phyloP scores from a whole-genome alignment of 176 grass and related monocot genomes.

The Musa beccarii region DNA sequence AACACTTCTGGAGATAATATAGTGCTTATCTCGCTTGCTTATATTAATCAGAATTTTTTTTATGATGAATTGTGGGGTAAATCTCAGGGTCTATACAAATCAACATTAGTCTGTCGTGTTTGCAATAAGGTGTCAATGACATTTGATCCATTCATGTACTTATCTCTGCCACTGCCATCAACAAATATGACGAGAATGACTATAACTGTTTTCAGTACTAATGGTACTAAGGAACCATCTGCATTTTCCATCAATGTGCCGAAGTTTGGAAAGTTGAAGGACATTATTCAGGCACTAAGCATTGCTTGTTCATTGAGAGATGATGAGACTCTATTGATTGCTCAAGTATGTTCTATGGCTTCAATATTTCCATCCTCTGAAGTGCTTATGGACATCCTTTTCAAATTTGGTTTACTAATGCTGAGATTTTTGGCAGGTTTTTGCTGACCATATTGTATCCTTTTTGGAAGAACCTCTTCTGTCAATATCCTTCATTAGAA shows the following conservation, averaged over 20 bases:
- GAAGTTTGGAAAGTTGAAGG: constrained; percentile 62
- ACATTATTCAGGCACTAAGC: constrained; percentile 66
- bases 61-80: background rate
- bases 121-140: constrained; percentile 67
- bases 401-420: background rate
- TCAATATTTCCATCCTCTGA: too few relatives aligned
- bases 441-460: constrained; percentile 58
- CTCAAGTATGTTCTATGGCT: constrained; percentile 42
- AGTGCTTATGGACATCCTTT: background rate
- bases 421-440: constrained; percentile 37
- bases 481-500: constrained; percentile 64
- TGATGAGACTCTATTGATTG: constrained; percentile 71
- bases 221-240: constrained; percentile 48
- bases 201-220: constrained; percentile 74
- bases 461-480: constrained; percentile 84
- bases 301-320: constrained; percentile 60
- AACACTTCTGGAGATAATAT: too few relatives aligned
- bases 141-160: constrained; percentile 94
- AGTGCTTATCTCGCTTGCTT: too few relatives aligned
- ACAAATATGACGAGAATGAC: constrained; percentile 69
- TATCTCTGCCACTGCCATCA: constrained; percentile 86
- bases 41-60: too few relatives aligned
- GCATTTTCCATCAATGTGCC: constrained; percentile 65
- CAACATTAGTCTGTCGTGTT: constrained; percentile 68
- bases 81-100: constrained; percentile 90